Evolutionary conservation across 257 asterid genomes (phyloP), one percentile per base, ranked within the genome.

Genomic region (Nicotiana noctiflora): DNA sequence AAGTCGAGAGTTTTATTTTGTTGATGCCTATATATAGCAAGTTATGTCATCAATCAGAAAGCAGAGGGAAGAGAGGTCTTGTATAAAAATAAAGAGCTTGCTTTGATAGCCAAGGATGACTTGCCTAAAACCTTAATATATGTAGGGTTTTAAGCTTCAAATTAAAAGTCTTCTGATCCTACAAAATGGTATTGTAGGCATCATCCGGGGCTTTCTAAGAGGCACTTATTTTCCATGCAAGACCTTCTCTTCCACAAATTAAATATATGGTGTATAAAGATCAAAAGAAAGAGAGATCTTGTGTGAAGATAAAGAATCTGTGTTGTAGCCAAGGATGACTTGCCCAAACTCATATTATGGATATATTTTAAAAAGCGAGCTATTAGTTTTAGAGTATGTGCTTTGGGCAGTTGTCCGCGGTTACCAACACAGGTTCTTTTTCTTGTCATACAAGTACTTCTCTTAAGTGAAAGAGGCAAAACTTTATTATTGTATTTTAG

Each of bases 101-200:
- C 84, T 90, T 84, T 84, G 91, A 79, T 90, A 90, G 93, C 91
- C 91, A 90, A 86, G 91, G 90, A 90, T 88, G 91, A 88, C 89
- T 90, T 87, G 93, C 94, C 92, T 90, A 87, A 79, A 83, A 80
- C 65, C 37, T 46, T 14, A 13, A 51, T 46, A 13, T 40, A 56
- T 46, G 18, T 3, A 57, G 55, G 75, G 74, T 75, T 56, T 23
- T 68, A 25, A 52, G 4, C n/a, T 37, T 57, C 46, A 31, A 40
- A 34, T 44, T 49, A 70, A 40, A 74, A n/a, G 65, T n/a, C 21
- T 74, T 9, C 34, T 46, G 9, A 44, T 76, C 34, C 46, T 14
- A 8, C 19, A 21, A 49, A 46, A 44, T 14, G 8, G 75, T 75
- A 27, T 57, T 87, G 29, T 87, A 82, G 93, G 90, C 89, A 80